Conservation (phyloP, 2,329 filamentous ascomycete genomes). For the Aspergillus sp. region DNA sequence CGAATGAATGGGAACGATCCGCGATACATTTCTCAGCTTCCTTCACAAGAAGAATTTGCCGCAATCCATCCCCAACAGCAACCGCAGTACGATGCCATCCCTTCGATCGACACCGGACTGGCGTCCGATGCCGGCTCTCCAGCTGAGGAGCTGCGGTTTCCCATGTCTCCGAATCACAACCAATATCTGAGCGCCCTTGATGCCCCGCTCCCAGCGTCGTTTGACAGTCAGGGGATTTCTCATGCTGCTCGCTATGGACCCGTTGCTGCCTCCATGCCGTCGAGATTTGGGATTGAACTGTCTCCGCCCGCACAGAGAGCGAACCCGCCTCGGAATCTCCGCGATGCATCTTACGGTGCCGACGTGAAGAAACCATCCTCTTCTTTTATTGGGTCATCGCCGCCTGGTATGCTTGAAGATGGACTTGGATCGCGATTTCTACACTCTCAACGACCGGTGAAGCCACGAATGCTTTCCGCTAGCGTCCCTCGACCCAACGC, state of each 20-base stretch:
- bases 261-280: conserved; percentile 88
- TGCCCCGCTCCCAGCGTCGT: conserved; percentile 87
- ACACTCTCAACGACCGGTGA: conserved; percentile 65
- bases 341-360: conserved; percentile 67
- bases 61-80: conserved; percentile 43
- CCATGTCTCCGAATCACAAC: conserved; percentile 70
- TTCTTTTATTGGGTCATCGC: conserved; percentile 55
- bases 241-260: conserved; percentile 86
- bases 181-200: conserved; percentile 85
- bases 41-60: conserved; percentile 44
- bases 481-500: conserved; percentile 56
- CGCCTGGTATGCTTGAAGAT: conserved; percentile 65
- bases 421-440: conserved; percentile 63
- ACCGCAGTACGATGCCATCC: conserved; percentile 49
- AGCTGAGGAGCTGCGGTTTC: conserved; percentile 72
- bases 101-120: conserved; percentile 59
- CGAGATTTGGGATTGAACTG: conserved; percentile 79
- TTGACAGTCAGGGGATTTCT: conserved; percentile 93
- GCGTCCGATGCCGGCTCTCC: conserved; percentile 73
- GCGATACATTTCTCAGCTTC: conserved; percentile 43
- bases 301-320: conserved; percentile 73
- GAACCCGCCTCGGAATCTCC: conserved; percentile 63
- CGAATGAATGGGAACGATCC: conserved; percentile 53
- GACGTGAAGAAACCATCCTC: conserved; percentile 63
- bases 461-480: conserved; percentile 58